Conservation (phyloP, 1,139 yeast genomes). For the Saccharomycopsis crataegensis region DNA sequence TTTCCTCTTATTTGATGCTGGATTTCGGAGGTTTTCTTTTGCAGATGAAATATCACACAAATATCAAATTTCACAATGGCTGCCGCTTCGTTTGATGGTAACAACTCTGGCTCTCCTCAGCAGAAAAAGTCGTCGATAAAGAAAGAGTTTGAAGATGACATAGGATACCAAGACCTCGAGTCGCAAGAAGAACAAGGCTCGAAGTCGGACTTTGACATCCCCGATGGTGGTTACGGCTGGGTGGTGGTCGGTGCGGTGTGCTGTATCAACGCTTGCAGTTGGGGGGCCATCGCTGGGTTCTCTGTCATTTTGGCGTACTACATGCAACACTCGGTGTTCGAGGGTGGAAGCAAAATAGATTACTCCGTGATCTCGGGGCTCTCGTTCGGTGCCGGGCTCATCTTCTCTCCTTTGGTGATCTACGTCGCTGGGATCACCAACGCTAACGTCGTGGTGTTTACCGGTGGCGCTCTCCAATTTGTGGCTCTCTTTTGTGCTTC, state of each 20-base stretch:
- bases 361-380: conserved; percentile 64
- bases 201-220: conserved; percentile 25
- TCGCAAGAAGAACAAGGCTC: too few species aligned
- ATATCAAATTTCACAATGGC: too few species aligned
- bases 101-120: too few species aligned
- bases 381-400: conserved; percentile 49
- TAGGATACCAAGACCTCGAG: too few species aligned
- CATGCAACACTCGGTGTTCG: conserved; percentile 38
- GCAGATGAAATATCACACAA: too few species aligned
- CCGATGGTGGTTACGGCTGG: conserved; percentile 62
- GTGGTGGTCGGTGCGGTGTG: conserved; percentile 47
- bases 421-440: conserved; percentile 25
- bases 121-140: too few species aligned
- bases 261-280: conserved; percentile 41
- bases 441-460: conserved; percentile 25
- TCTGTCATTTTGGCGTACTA: conserved; percentile 58
- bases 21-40: too few species aligned
- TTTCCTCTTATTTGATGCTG: too few species aligned
- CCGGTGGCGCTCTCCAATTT: conserved; percentile 43
- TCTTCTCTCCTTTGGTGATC: conserved; percentile 44
- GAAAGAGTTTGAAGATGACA: too few species aligned
- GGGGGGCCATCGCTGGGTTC: conserved; percentile 63
- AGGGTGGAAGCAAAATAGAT: conserved; percentile 38
- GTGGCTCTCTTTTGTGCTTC: conserved; percentile 54
- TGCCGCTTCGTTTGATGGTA: too few species aligned